These are phyloP conservation scores for Spinacia oleracea DNA, from an alignment of 179 eudicot species.

Conservation along the genomic window DNA sequence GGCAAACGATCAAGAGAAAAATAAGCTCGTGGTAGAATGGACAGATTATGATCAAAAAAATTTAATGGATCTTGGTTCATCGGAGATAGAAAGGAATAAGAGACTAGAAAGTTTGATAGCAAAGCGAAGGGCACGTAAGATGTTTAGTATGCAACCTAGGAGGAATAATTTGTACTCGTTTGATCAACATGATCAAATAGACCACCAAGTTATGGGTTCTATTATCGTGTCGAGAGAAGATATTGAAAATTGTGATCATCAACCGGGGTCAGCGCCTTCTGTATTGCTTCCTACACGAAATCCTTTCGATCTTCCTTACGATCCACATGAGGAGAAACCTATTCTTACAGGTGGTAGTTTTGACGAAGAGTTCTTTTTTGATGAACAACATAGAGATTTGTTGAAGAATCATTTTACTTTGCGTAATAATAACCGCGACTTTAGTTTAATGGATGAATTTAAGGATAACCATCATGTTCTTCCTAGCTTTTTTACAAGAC, in stretches of 20 bases:
- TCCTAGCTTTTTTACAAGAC: constrained; percentile 34
- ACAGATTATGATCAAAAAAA: constrained; percentile 60
- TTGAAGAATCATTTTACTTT: neutral
- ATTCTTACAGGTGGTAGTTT: constrained; percentile 66
- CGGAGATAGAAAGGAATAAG: constrained; percentile 60
- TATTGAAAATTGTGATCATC: constrained; percentile 17
- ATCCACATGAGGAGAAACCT: constrained; percentile 77
- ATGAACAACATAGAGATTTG: constrained; percentile 35
- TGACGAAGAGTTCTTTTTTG: constrained; percentile 50
- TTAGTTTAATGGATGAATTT: constrained; percentile 29
- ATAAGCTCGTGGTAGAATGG: constrained; percentile 44
- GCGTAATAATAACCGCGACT: constrained; percentile 45
- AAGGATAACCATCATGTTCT: constrained; percentile 28
- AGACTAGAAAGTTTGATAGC: constrained; percentile 73
- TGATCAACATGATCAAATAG: constrained; percentile 17
- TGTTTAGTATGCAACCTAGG: constrained; percentile 49
- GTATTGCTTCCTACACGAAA: constrained; percentile 46
- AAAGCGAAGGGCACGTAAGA: constrained; percentile 51
- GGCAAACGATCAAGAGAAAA: constrained; percentile 28
- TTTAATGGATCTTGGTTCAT: constrained; percentile 50
- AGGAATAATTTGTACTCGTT: constrained; percentile 26
- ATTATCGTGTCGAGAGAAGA: constrained; percentile 31
- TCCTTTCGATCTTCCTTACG: constrained; percentile 88
- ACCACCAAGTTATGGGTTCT: constrained; percentile 20
- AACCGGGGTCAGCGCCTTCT: constrained; percentile 70